Percentiles rank a stretch among this genome's conserved stretches.
These are phyloP conservation scores for Xerocomellus dryophilus DNA, from an alignment of 768 basidiomycete genomes.

Conservation along the genomic window DNA sequence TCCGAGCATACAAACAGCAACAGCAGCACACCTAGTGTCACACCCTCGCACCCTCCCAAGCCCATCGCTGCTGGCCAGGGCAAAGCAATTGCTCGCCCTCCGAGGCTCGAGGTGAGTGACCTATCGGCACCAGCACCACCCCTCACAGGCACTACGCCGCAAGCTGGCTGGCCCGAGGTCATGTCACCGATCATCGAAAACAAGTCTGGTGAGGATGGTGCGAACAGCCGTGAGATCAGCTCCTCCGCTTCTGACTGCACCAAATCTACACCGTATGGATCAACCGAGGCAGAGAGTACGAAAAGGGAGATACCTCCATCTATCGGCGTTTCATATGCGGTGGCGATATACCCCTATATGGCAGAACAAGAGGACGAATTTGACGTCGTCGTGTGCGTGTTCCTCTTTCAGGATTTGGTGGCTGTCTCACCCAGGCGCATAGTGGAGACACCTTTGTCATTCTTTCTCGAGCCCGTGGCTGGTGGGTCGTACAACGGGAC, in stretches of 20 bases:
- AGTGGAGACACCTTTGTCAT: conserved; percentile 95
- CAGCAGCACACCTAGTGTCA: conserved; percentile 16
- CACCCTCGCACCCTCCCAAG: conserved; percentile 23
- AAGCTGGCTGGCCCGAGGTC: conserved; percentile 75
- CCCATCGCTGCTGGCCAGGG: conserved; percentile 29
- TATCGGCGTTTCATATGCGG: conserved; percentile 81
- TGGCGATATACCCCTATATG: conserved; percentile 98
- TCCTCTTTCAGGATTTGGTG: neutral
- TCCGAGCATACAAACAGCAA: conserved; percentile 24
- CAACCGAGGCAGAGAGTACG: conserved; percentile 34
- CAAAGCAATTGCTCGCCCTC: conserved; percentile 51
- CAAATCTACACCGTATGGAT: conserved; percentile 18
- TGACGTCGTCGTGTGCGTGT: conserved; percentile 88
- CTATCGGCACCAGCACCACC: conserved; percentile 48
- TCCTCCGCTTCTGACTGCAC: conserved; percentile 25
- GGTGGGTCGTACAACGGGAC: conserved; percentile 99
- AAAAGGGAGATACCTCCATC: conserved; percentile 43
- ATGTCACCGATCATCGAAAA: conserved; percentile 57
- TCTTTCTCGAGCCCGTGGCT: conserved; percentile 89
- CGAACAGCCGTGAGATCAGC: conserved; percentile 37
- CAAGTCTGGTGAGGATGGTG: conserved; percentile 43
- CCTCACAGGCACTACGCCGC: conserved; percentile 59
- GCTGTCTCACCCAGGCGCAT: conserved; percentile 7
- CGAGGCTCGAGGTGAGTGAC: conserved; percentile 68
- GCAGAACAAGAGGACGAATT: conserved; percentile 99